Evolutionary conservation across 805 yeast genomes (phyloP), one percentile per base, ranked within the genome.

Genomic region (Teunomyces lycoperdinae): DNA sequence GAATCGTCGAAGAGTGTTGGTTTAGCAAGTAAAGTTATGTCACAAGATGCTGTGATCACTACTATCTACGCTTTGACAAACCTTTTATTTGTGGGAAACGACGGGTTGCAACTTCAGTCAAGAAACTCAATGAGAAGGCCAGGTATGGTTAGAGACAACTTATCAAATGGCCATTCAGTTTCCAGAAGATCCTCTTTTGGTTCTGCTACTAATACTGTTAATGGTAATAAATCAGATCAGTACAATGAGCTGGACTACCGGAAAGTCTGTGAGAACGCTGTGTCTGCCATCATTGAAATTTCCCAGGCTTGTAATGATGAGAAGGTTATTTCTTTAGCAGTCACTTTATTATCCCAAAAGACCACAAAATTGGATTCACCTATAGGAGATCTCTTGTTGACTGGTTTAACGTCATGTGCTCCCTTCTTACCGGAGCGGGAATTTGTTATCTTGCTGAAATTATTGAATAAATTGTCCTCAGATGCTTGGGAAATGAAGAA

Each of bases 61-160:
- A 79, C 92, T 1, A 82, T 94, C 44, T 94, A 94, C 66, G 83
- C 95, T 0, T 74, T 92, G 53, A 81, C 87, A 14, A 94, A 94
- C 61, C 64, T 87, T 50, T 67, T 92, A 29, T 79, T 84, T 44
- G 79, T 74, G 45, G 83, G 77, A 11, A 78, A 67, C 50, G 77
- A 68, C 56, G 68, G 61, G 43, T 56, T 59, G 30, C 67, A 63
- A 45, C 50, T 61, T n/a, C 66, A 55, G 43, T 54, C 59, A 6
- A 56, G 66, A 45, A 52, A 53, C 41, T 51, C 52, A 27, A 43
- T 49, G 34, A 55, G 63, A 43, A 53, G 76, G 65, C 27, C 39
- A 8, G 35, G 33, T 3, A 26, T 36, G 10, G 6, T 40, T n/a
- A 35, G 43, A 32, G 51, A 56, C 40, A 49, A 45, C 27, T 45